Base-by-base conservation (phyloP, 2,329 filamentous ascomycete species). In the Ceratocystis smalleyi region DNA sequence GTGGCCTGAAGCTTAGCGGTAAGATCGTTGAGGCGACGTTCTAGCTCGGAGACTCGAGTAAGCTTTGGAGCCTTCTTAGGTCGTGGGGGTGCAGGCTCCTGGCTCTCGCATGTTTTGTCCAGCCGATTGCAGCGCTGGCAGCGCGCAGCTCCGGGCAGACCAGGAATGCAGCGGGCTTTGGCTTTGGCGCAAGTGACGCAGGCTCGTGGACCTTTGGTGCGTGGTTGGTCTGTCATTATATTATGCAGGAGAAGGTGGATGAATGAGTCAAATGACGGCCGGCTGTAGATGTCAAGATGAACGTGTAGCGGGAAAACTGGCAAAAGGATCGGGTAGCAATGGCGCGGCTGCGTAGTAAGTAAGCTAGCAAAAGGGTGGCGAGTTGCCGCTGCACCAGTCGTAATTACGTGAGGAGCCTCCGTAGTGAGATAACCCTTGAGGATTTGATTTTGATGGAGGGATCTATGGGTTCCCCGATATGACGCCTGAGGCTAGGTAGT, bases 71-170 rank as follows among this genome's bases (percentile, higher is more conserved):
- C 72, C 69, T 77, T 79, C 69, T 78, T 77, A 61, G 74, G 73
- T 55, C 78, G 75, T 2, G 78, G 76, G 61, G 78, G 77, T 15
- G 78, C 78, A 59, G 78, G 77, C 49, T 71, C 76, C 67, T 79
- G 77, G 4, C 74, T 75, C 49, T 75, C 71, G 70, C 78, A 81
- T 62, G 75, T 69, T 68, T 80, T 81, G 64, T 73, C 71, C 3
- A 81, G 73, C 12, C 78, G 76, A 66, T 78, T 72, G 65, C 78
- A 81, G 70, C 78, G 75, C 67, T 81, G 78, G 68, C 78, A 81
- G 64, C 77, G 77, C 63, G 73, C 71, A 43, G 69, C 71, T 5
- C 70, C 73, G 15, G 71, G 70, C 8, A 75, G 74, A 2, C 78
- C 75, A 0, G 76, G 72, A 30, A 79, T 75, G 55, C 78, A 81